Percentiles rank a stretch among this genome's conserved stretches.
These are phyloP conservation scores for Tieghemiomyces parasiticus DNA, from an alignment of 192 early-diverging fungal species.

Conservation along the genomic window DNA sequence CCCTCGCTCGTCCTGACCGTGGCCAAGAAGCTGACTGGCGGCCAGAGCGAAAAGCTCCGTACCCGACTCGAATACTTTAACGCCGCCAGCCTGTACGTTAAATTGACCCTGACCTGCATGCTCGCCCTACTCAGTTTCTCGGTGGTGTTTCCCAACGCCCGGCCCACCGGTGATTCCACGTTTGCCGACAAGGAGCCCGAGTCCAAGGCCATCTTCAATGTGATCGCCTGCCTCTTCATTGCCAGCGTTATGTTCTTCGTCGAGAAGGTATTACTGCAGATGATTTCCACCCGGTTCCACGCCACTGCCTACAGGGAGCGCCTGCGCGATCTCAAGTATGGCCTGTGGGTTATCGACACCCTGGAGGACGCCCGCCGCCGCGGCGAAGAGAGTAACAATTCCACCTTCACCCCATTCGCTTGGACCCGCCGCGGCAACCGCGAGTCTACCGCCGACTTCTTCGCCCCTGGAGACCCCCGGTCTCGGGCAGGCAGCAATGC, in stretches of 20 bases:
- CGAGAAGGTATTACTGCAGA: slow-evolving; percentile 45
- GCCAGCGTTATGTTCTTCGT: slow-evolving; percentile 29
- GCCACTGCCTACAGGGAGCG: slow-evolving; percentile 48
- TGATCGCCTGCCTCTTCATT: slow-evolving; percentile 32
- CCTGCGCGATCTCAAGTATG: slow-evolving; percentile 37
- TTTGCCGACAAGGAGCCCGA: slow-evolving; percentile 19
- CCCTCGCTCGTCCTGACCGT: slow-evolving; percentile 35
- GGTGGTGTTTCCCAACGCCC: slow-evolving; percentile 32
- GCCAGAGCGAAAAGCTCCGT: slow-evolving; percentile 30
- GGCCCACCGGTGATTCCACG: slow-evolving; percentile 23
- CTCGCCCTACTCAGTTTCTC: slow-evolving; percentile 32
- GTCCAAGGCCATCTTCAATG: slow-evolving; percentile 36
- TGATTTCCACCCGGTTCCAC: slow-evolving; percentile 49
- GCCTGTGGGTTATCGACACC: slow-evolving; percentile 40
- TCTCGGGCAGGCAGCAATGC: background rate
- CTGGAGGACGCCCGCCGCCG: slow-evolving; percentile 32
- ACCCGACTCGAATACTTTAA: slow-evolving; percentile 36
- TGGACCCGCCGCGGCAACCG: slow-evolving; percentile 10
- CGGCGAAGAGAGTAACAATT: background rate
- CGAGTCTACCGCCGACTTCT: background rate
- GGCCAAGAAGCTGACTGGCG: slow-evolving; percentile 24
- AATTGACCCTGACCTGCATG: slow-evolving; percentile 33
- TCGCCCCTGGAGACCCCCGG: background rate
- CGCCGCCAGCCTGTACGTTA: slow-evolving; percentile 37
- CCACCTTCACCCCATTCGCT: slow-evolving; percentile 6